phyloP scores from a whole-genome alignment of 2,329 filamentous ascomycete species.

The Xylariaceae sp. region DNA sequence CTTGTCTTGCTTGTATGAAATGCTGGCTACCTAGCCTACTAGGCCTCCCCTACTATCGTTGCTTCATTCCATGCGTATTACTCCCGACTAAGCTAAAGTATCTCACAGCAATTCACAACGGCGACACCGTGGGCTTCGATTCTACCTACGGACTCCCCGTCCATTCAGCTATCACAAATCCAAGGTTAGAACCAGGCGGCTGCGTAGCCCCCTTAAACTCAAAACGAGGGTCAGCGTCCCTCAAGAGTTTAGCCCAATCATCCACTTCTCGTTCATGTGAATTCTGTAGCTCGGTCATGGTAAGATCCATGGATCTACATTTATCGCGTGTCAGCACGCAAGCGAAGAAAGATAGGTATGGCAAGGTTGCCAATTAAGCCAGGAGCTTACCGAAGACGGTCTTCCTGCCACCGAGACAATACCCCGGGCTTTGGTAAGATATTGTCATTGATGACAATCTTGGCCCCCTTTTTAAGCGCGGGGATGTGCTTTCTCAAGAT shows the following conservation, averaged over 20 bases:
- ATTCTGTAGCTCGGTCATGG: slow-evolving; percentile 26
- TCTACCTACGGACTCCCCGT: slow-evolving; percentile 5
- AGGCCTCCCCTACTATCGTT: too few species aligned
- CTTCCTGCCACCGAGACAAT: slow-evolving; percentile 18
- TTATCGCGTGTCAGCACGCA: neutral
- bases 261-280: slow-evolving; percentile 25
- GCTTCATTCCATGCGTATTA: too few species aligned
- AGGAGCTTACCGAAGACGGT: slow-evolving; percentile 16
- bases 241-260: slow-evolving; percentile 25
- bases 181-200: slow-evolving; percentile 22
- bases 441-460: slow-evolving; percentile 29
- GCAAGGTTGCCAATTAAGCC: neutral
- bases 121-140: too few species aligned
- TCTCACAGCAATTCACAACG: too few species aligned
- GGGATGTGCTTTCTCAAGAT: slow-evolving; percentile 13
- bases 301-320: slow-evolving; percentile 22
- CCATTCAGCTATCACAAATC: slow-evolving; percentile 23
- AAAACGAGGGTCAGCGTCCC: slow-evolving; percentile 21
- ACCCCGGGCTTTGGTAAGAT: slow-evolving; percentile 13
- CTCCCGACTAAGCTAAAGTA: too few species aligned
- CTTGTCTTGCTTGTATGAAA: too few species aligned
- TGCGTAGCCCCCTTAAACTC: slow-evolving; percentile 19
- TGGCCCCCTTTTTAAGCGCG: slow-evolving; percentile 29
- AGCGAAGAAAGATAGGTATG: too few species aligned
- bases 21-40: too few species aligned